Evolutionary conservation across 2,329 filamentous ascomycete genomes (phyloP), one percentile per base, ranked within the genome.

Genomic region (Fusarium sambucinum): DNA sequence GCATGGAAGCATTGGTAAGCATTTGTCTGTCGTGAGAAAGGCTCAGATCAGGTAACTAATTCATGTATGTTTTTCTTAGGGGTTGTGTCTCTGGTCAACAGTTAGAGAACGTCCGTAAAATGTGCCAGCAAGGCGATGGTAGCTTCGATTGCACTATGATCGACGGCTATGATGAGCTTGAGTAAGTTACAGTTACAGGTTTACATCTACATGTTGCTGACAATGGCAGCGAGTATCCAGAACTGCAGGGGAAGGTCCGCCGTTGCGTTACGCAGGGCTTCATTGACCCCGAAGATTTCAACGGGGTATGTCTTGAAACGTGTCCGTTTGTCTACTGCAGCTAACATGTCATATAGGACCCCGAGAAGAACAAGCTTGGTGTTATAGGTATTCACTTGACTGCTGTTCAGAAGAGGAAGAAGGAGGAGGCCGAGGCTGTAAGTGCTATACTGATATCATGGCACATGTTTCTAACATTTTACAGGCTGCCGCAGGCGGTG

Each of bases 231-330:
- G 80, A 79, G 5, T 81, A 89, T 37, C 80, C 84, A 1, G 90
- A 93, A 3, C 73, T 88, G 2, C 88, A 94, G 78, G 87, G 87
- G 44, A 97, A 96, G 83, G 83, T 97, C 68, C 84, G 86, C 51
- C 86, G 86, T 45, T 92, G 91, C 52, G 78, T 97, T 25, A 84
- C 86, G 60, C 86, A 94, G 76, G 93, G 93, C 25, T 92, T 96
- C 73, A 90, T 98, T 72, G 90, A 92, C 70, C 85, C 93, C 41
- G 90, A 92, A 52, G 95, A 97, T 72, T 97, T 93, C 89, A 95
- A 91, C 33, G 93, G 93, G 14, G 94, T 97, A 85, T 81, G 91
- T 83, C 32, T 25, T 55, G 29, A 41, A n/a, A 17, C 11, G 6
- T 23, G 9, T 16, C 19, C 13, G 21, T 27, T 25, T 23, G 30